Base-by-base conservation (phyloP, 345 rosid species). In the Noccaea bulbosa region DNA sequence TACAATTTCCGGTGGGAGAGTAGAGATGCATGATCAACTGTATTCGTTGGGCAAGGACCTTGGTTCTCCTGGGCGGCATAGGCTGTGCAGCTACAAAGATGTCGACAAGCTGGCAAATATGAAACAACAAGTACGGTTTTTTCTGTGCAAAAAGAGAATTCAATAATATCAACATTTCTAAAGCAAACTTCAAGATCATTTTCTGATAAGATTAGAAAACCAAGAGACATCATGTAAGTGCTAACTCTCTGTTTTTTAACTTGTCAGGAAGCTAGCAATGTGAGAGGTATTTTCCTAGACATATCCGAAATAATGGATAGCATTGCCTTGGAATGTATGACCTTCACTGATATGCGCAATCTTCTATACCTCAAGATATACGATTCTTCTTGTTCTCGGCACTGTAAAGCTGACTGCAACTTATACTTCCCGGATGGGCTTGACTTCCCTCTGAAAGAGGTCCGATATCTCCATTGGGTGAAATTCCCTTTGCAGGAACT, bases 391-490 rank as follows among this genome's bases (percentile, higher is more conserved):
- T 52, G 3, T 20, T 17, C 1, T 30, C 58, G 7, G 0, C 16
- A 52, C 6, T 4, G 17, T 5, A 52, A 52, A 30, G 4, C 58
- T 27, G 58, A 32, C 5, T 6, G 8, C 39, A 53, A 30, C 20
- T 8, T 70, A 6, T 12, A 20, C 9, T 67, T 73, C 59, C 69
- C 71, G 0, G 71, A 46, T 1, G 72, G 60, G 12, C 75, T 76
- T 11, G n/a, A 70, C 7, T 66, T 45, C 3, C 72, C 78, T 0
- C 10, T 77, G 5, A 5, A 35, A 7, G 66, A 73, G 65, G 4
- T 78, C 14, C 24, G 77, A 24, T 72, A 16, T 65, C 70, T 81
- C 35, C 43, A 60, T 2, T 75, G 80, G 84, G 11, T 7, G 5
- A 38, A 60, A 48, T 81, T 34, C 16, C 80, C 82, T 0, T 12